Evolutionary conservation across 2,329 filamentous ascomycete genomes (phyloP).

Genomic region (Penicillium sp.): DNA sequence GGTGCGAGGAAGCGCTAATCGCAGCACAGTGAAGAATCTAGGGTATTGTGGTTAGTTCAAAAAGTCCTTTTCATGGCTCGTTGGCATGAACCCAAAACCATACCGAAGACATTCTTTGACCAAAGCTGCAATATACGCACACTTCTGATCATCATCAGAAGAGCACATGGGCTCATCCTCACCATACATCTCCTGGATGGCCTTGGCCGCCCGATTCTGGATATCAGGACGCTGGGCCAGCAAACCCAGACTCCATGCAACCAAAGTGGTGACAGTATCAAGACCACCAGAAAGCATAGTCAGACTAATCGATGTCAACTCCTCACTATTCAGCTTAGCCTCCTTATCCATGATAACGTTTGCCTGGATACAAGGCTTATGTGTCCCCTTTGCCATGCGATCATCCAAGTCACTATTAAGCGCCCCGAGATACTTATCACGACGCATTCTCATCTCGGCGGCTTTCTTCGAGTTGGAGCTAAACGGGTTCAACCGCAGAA

Average conservation of each 20-base stretch:
- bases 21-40: slow-evolving; percentile 61
- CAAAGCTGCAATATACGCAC: slow-evolving; percentile 61
- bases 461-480: slow-evolving; percentile 58
- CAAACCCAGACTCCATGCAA: slow-evolving; percentile 64
- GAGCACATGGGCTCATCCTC: slow-evolving; percentile 58
- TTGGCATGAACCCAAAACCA: neutral
- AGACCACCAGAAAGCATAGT: slow-evolving; percentile 68
- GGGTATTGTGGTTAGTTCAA: slow-evolving; percentile 3
- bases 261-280: slow-evolving; percentile 64
- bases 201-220: slow-evolving; percentile 58
- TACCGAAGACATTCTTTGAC: slow-evolving; percentile 61
- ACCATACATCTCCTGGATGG: slow-evolving; percentile 56
- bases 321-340: slow-evolving; percentile 59
- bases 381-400: slow-evolving; percentile 58
- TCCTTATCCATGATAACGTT: slow-evolving; percentile 65
- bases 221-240: slow-evolving; percentile 60
- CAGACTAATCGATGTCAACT: slow-evolving; percentile 63
- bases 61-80: neutral
- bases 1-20: slow-evolving; percentile 60
- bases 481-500: slow-evolving; percentile 66
- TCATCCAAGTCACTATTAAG: slow-evolving; percentile 60
- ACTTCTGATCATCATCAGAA: slow-evolving; percentile 61
- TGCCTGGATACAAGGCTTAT: slow-evolving; percentile 65
- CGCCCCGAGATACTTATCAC: slow-evolving; percentile 59
- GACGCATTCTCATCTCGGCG: slow-evolving; percentile 57